These are phyloP conservation scores for Eimeria necatrix DNA, from an alignment of 169 alveolate species.

Conservation along the genomic window DNA sequence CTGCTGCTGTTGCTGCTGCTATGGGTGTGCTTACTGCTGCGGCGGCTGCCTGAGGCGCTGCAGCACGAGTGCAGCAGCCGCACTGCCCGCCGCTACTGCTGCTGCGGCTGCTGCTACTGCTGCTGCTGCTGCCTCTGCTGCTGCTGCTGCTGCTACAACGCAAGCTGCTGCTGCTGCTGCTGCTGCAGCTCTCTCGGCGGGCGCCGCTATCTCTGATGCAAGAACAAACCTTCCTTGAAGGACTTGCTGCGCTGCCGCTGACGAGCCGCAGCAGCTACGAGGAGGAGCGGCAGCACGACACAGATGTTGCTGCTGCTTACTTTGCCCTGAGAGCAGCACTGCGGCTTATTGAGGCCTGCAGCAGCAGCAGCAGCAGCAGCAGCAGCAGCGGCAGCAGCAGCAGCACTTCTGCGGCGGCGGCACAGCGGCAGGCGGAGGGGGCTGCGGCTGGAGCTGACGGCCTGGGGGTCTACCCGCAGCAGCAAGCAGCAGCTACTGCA, in stretches of 20 bases:
- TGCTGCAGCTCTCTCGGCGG: conserved; percentile 62
- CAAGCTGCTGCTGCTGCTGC: neutral
- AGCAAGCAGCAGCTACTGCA: conserved; percentile 17
- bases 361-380: conserved; percentile 33
- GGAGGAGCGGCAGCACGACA: conserved; percentile 64
- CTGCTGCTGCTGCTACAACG: neutral
- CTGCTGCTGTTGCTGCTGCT: neutral
- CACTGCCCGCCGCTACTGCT: neutral
- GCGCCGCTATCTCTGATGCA: conserved; percentile 29
- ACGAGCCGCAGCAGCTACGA: conserved; percentile 9
- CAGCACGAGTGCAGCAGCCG: neutral
- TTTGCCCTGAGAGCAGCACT: conserved; percentile 69
- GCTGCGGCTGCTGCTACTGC: neutral
- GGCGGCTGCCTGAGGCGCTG: neutral
- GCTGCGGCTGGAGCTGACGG: neutral
- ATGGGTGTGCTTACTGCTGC: neutral
- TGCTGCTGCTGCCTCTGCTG: conserved; percentile 21
- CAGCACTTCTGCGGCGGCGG: conserved; percentile 14
- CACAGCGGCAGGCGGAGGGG: conserved; percentile 7
- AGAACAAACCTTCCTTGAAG: conserved; percentile 14
- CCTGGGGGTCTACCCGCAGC: neutral
- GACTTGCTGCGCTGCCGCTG: conserved; percentile 58
- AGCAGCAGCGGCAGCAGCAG: conserved; percentile 40
- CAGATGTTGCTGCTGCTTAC: conserved; percentile 66
- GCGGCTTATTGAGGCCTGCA: conserved; percentile 38